Evolutionary conservation across 2,329 filamentous ascomycete genomes (phyloP).

Genomic region (Venturia effusa): DNA sequence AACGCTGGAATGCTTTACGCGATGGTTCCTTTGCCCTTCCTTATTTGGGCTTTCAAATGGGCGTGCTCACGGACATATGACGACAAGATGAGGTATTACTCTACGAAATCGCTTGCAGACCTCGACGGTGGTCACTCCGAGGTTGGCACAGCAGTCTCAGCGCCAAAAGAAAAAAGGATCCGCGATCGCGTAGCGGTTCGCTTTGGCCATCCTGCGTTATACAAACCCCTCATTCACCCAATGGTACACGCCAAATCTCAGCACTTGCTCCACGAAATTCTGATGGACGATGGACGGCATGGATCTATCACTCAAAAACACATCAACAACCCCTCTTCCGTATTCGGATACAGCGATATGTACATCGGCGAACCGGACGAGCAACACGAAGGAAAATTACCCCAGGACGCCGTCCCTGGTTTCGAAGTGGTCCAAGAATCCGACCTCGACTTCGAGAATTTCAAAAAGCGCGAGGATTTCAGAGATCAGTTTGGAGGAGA

Average conservation of each 20-base stretch:
- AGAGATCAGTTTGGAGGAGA: slow-evolving; percentile 11
- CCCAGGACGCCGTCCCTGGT: neutral
- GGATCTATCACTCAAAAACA: neutral
- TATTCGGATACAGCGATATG: slow-evolving; percentile 7
- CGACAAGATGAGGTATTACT: slow-evolving; percentile 1
- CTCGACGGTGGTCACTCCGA: neutral
- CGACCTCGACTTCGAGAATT: slow-evolving; percentile 12
- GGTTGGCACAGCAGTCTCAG: neutral
- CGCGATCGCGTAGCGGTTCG: slow-evolving; percentile 8
- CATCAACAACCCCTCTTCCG: neutral
- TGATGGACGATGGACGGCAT: neutral
- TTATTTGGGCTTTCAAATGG: slow-evolving; percentile 75
- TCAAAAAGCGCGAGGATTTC: slow-evolving; percentile 10
- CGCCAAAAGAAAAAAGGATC: neutral
- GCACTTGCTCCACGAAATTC: slow-evolving; percentile 5
- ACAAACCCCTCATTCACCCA: slow-evolving; percentile 19
- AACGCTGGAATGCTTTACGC: slow-evolving; percentile 21
- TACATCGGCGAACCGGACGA: slow-evolving; percentile 4
- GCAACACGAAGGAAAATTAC: neutral
- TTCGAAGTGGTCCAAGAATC: slow-evolving; percentile 9
- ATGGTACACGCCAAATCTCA: slow-evolving; percentile 12
- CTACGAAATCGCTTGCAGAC: slow-evolving; percentile 14
- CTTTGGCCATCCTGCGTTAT: slow-evolving; percentile 11
- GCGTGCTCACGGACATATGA: slow-evolving; percentile 47
- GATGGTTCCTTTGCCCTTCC: slow-evolving; percentile 64